Conservation (phyloP, 306 rosid genomes). For the Carpinus fangiana region DNA sequence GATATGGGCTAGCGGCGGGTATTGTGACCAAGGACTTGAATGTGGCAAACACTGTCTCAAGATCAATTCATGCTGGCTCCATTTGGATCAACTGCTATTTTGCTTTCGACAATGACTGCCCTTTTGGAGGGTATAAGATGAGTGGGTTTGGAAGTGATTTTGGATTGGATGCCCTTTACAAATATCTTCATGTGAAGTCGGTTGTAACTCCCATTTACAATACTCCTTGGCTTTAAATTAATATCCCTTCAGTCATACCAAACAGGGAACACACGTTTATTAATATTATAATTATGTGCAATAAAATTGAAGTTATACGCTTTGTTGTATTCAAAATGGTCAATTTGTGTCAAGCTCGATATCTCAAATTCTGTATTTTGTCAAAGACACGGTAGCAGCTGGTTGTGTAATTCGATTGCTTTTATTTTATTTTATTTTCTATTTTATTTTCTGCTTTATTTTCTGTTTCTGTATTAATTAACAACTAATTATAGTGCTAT, state of each 20-base stretch:
- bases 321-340: neutral
- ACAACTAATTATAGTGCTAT: no score
- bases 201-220: constrained; percentile 74
- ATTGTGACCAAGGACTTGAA: constrained; percentile 70
- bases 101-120: constrained; percentile 59
- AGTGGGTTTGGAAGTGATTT: constrained; percentile 88
- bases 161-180: constrained; percentile 58
- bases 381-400: no score
- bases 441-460: no score
- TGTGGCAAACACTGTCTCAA: constrained; percentile 74
- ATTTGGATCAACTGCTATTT: constrained; percentile 89
- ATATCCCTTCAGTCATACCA: neutral
- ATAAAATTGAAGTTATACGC: neutral
- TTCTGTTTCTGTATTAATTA: no score
- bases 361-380: no score
- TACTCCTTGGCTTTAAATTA: constrained; percentile 85
- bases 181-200: constrained; percentile 75
- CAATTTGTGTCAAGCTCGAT: neutral
- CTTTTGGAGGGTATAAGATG: constrained; percentile 77
- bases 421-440: no score
- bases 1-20: constrained; percentile 83
- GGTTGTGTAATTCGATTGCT: no score
- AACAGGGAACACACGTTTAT: neutral
- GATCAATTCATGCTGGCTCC: constrained; percentile 74
- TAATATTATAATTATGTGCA: neutral